Evolutionary conservation across 306 rosid species (phyloP).

Genomic region (Pterocarpus santalinus): DNA sequence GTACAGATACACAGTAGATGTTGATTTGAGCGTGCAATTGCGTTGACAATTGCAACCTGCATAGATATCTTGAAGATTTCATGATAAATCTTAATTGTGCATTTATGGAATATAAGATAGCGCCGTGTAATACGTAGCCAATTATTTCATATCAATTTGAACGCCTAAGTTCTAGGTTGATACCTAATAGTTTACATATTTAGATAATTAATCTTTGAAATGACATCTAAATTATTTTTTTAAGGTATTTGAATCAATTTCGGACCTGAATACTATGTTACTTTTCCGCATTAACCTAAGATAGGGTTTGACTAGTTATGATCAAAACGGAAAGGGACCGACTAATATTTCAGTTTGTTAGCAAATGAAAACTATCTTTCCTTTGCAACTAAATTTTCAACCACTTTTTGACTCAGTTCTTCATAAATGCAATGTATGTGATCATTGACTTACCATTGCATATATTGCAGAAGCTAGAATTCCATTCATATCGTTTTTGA

Average conservation of each 20-base stretch:
- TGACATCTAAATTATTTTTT: background rate
- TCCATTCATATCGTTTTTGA: conserved; percentile 33
- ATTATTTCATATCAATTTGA: background rate
- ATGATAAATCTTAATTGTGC: background rate
- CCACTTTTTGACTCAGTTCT: conserved; percentile 35
- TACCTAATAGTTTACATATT: background rate
- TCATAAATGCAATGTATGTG: conserved; percentile 34
- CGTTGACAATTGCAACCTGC: background rate
- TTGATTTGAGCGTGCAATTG: background rate
- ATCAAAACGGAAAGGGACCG: conserved; percentile 14
- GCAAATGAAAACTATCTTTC: conserved; percentile 26
- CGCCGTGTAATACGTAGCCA: background rate
- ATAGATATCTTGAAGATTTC: background rate
- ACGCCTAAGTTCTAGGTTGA: background rate
- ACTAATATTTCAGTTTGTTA: conserved; percentile 1
- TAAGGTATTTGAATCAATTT: background rate
- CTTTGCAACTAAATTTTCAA: conserved; percentile 31
- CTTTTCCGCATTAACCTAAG: background rate
- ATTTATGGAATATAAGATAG: no score
- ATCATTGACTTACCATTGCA: conserved; percentile 35
- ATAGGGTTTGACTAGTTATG: conserved; percentile 26
- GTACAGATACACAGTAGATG: background rate
- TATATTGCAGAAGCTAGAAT: conserved; percentile 25
- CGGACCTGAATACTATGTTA: background rate
- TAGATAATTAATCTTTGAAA: background rate